Percentiles rank a stretch among this genome's conserved stretches.
Conservation (phyloP, 2,329 filamentous ascomycete genomes). For the Neoscytalidium dimidiatum region DNA sequence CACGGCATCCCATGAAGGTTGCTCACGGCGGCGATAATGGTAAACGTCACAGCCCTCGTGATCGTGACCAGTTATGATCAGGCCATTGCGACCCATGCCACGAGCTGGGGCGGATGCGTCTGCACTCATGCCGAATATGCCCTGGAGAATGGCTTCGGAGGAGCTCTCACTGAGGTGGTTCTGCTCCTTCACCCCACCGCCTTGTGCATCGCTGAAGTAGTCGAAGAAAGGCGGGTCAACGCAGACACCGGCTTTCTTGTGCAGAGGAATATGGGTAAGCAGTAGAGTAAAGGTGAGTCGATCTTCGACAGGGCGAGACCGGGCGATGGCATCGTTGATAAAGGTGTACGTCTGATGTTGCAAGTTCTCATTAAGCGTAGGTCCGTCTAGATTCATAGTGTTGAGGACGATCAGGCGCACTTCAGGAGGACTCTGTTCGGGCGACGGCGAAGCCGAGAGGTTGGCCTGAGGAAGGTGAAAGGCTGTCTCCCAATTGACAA, state of each 20-base stretch:
- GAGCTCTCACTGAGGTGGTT: constrained; percentile 79
- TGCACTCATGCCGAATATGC: constrained; percentile 76
- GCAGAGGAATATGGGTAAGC: constrained; percentile 87
- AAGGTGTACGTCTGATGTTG: constrained; percentile 79
- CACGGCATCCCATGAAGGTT: constrained; percentile 21
- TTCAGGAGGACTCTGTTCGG: constrained; percentile 55
- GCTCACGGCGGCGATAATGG: constrained; percentile 58
- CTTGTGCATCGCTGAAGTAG: constrained; percentile 67
- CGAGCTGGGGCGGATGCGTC: constrained; percentile 58
- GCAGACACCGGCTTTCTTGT: constrained; percentile 81
- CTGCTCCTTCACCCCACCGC: constrained; percentile 80
- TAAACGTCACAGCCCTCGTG: constrained; percentile 91
- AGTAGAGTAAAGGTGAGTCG: constrained; percentile 75
- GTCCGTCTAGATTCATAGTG: constrained; percentile 89
- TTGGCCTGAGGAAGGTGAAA: constrained; percentile 49
- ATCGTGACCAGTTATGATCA: constrained; percentile 92
- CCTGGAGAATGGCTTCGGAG: constrained; percentile 72
- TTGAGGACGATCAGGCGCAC: constrained; percentile 86
- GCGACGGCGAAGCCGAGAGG: background rate
- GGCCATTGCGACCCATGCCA: constrained; percentile 69
- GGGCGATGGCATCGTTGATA: constrained; percentile 66
- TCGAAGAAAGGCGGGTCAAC: constrained; percentile 81
- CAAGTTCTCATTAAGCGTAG: constrained; percentile 65
- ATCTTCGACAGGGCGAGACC: constrained; percentile 60
- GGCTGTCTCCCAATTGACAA: constrained; percentile 84